Percentiles rank a stretch among this genome's conserved stretches.
Evolutionary conservation across 495 filamentous ascomycete species (phyloP).

Genomic region (Xanthoparmelia taractica): DNA sequence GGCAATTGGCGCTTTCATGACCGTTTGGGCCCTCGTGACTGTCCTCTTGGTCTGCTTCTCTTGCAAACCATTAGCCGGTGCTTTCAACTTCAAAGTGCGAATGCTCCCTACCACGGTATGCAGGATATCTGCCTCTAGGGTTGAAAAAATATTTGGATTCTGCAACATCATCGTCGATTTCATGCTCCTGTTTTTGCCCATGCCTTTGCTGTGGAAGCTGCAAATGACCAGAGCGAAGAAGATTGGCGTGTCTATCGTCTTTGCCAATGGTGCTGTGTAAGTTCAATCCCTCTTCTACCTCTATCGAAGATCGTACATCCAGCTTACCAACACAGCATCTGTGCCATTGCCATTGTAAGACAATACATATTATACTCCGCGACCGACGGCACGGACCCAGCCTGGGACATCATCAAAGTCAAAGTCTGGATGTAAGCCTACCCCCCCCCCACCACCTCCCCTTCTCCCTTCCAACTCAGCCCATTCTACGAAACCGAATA

Average conservation of each 20-base stretch:
- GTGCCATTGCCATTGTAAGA: background rate
- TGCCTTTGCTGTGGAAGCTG: constrained; percentile 11
- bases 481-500: background rate
- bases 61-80: constrained; percentile 7
- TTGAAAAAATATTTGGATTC: constrained; percentile 6
- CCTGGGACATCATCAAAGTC: background rate
- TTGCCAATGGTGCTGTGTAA: constrained; percentile 12
- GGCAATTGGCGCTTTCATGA: constrained; percentile 3
- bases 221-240: constrained; percentile 9
- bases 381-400: background rate
- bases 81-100: background rate
- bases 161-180: constrained; percentile 18
- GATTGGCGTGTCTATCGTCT: constrained; percentile 8
- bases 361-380: constrained; percentile 7
- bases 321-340: constrained; percentile 1
- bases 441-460: no score
- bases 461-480: background rate
- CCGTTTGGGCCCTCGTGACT: background rate
- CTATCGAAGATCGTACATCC: no score
- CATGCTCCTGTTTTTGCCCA: constrained; percentile 7
- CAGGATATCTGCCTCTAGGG: background rate
- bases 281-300: background rate
- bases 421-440: constrained; percentile 13
- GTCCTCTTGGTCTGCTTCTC: constrained; percentile 12
- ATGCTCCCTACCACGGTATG: background rate